A percentile compares a stretch with the other conserved stretches of the same genome.
Evolutionary conservation across 2,329 filamentous ascomycete species (phyloP).

Genomic region (Ophiostoma quercus): DNA sequence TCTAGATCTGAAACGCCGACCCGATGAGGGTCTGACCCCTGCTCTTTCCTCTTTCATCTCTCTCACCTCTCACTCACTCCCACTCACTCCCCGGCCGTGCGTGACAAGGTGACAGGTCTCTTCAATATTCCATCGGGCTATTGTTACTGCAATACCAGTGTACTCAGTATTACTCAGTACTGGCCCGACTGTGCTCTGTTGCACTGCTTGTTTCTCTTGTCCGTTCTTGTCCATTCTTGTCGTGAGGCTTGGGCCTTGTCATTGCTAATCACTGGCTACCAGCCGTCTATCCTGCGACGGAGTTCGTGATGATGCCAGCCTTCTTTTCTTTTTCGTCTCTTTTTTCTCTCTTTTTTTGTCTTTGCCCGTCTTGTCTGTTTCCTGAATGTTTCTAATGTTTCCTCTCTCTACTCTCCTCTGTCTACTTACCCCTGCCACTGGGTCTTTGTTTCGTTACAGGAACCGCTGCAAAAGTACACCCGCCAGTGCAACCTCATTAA

Average conservation of each 20-base stretch:
- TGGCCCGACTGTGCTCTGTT: background rate
- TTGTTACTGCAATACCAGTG: background rate
- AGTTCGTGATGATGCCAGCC: background rate
- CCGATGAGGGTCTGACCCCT: conserved; percentile 16
- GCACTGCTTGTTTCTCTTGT: background rate
- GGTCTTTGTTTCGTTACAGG: background rate
- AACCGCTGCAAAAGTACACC: background rate
- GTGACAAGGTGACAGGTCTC: conserved; percentile 16
- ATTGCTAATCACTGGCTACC: conserved; percentile 1
- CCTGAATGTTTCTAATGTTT: background rate
- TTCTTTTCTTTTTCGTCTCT: no score
- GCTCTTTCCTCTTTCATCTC: background rate
- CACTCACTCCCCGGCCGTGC: conserved; percentile 5
- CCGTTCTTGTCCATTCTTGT: background rate
- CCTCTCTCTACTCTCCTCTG: background rate
- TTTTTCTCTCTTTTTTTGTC: background rate
- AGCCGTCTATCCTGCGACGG: background rate
- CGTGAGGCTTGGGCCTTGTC: background rate
- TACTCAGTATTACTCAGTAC: background rate
- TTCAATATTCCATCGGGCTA: background rate
- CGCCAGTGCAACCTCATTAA: conserved; percentile 8
- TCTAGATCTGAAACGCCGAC: conserved; percentile 22
- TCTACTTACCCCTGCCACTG: background rate
- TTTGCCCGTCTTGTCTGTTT: background rate
- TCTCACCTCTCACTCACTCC: background rate